Base-by-base conservation (phyloP, 2,329 filamentous ascomycete species). In the Magnaporthiopsis rhizophila region DNA sequence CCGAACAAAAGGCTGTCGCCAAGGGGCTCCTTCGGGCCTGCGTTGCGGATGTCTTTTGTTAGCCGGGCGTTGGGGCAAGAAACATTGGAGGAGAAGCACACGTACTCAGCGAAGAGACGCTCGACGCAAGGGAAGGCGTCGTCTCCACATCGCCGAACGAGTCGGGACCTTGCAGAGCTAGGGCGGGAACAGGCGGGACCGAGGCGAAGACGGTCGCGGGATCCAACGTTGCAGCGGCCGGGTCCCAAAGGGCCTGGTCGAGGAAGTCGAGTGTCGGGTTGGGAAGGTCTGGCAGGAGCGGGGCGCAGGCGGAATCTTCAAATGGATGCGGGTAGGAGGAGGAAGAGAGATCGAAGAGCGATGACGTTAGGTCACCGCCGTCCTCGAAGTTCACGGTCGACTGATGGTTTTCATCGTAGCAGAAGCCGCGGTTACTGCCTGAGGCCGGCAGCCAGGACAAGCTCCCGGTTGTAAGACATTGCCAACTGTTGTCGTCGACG, bases 121-220 rank as follows among this genome's bases (percentile, higher is more conserved):
- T 63, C 28, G 62, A 63, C 26, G 50, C 62, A n/a, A 63, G 62
- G 28, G 62, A 63, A 9, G 62, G 62, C 53, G 56, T 53, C 45
- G 45, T 58, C 32, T 63, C 62, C 62, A 63, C 21, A 45, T 24
- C 57, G 45, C 36, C 28, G 62, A 63, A 58, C 13, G 62, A 63
- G 62, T 58, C 53, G 56, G 26, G 57, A 32, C 57, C 15, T 32
- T 58, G 57, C 57, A 28, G 57, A 58, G 30, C 57, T 53, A n/a
- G 45, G 45, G 45, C 26, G 57, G 57, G 30, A 32, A 58, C 26
- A 58, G 30, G 57, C 57, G 24, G 26, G 57, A 21, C 30, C 26
- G 57, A 58, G 24, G 57, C 26, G 6, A 58, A 58, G 21, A 58
- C 57, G 26, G 57, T 18, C 24, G 24, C 26, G 12, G 57, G 57